These are phyloP conservation scores for Coemansia sp. DNA, from an alignment of 192 early-diverging fungal genomes.

Conservation along the genomic window DNA sequence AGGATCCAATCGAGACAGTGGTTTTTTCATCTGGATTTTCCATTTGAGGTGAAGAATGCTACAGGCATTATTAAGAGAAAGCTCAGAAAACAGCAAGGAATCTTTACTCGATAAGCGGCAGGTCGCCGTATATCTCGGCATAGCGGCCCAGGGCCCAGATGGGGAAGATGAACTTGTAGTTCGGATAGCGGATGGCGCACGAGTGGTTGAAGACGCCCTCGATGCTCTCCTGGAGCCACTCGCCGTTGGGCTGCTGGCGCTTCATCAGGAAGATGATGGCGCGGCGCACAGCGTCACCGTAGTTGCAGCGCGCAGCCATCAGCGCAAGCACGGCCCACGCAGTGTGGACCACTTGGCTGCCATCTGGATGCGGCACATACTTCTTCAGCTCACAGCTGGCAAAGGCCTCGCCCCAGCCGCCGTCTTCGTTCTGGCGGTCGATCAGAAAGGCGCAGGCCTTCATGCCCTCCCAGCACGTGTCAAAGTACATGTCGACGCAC, in stretches of 20 bases:
- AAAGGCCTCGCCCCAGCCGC: conserved; percentile 98
- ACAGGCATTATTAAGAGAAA: too few species aligned
- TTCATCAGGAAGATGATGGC: conserved; percentile 74
- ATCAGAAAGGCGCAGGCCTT: conserved; percentile 90
- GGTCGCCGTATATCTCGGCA: conserved; percentile 68
- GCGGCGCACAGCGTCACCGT: conserved; percentile 62
- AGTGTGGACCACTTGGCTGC: conserved; percentile 92
- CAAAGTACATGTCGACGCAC: conserved; percentile 78
- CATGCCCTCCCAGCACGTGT: conserved; percentile 69
- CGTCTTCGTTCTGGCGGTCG: conserved; percentile 83
- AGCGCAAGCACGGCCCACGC: conserved; percentile 85
- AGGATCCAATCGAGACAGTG: too few species aligned
- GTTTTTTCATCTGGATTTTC: too few species aligned
- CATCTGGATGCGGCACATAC: conserved; percentile 48
- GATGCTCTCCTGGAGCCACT: conserved; percentile 95
- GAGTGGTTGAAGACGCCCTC: conserved; percentile 98
- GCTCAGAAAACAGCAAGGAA: background rate
- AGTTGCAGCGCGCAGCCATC: conserved; percentile 87
- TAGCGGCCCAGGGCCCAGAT: conserved; percentile 91
- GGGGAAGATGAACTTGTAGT: conserved; percentile 91
- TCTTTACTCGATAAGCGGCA: conserved; percentile 37
- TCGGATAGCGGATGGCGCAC: conserved; percentile 84
- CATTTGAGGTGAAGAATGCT: too few species aligned
- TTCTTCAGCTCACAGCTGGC: conserved; percentile 58
- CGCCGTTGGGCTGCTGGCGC: conserved; percentile 85